Conservation (phyloP, 2,329 filamentous ascomycete genomes). For the Mycosphaerella arachidis region DNA sequence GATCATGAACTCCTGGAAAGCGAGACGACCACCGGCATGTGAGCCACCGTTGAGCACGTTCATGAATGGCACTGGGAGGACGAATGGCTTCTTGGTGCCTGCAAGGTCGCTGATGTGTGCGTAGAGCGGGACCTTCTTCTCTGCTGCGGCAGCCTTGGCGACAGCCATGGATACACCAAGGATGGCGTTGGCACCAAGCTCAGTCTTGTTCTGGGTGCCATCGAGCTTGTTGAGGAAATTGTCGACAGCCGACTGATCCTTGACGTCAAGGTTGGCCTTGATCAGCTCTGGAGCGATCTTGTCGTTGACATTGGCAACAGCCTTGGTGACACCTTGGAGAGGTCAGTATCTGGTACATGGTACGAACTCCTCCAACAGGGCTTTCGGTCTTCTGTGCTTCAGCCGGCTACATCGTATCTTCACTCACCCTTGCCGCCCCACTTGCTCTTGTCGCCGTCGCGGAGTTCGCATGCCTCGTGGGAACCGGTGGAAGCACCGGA, state of each 20-base stretch:
- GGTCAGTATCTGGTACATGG: neutral
- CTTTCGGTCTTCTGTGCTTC: neutral
- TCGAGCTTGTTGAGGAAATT: constrained; percentile 52
- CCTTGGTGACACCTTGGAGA: constrained; percentile 48
- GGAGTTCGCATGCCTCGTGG: constrained; percentile 51
- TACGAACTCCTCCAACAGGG: neutral
- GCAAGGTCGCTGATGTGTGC: constrained; percentile 53
- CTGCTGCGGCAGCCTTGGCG: constrained; percentile 54
- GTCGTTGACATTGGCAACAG: constrained; percentile 53
- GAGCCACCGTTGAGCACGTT: constrained; percentile 67
- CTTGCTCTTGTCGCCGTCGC: constrained; percentile 50
- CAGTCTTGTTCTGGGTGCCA: constrained; percentile 56
- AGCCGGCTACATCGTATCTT: neutral
- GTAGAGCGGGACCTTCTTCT: constrained; percentile 54
- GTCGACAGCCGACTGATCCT: constrained; percentile 53
- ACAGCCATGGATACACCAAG: constrained; percentile 58
- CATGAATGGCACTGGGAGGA: constrained; percentile 55
- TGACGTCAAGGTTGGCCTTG: constrained; percentile 51
- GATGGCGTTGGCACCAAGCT: constrained; percentile 57
- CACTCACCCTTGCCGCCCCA: constrained; percentile 50
- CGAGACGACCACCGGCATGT: constrained; percentile 87
- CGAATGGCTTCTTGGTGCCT: constrained; percentile 50
- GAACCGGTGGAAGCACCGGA: constrained; percentile 86
- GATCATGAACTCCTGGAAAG: constrained; percentile 57
- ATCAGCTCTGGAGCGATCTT: constrained; percentile 53